Evolutionary conservation across 495 filamentous ascomycete genomes (phyloP), one percentile per base, ranked within the genome.

Genomic region (Hyaloscypha variabilis): DNA sequence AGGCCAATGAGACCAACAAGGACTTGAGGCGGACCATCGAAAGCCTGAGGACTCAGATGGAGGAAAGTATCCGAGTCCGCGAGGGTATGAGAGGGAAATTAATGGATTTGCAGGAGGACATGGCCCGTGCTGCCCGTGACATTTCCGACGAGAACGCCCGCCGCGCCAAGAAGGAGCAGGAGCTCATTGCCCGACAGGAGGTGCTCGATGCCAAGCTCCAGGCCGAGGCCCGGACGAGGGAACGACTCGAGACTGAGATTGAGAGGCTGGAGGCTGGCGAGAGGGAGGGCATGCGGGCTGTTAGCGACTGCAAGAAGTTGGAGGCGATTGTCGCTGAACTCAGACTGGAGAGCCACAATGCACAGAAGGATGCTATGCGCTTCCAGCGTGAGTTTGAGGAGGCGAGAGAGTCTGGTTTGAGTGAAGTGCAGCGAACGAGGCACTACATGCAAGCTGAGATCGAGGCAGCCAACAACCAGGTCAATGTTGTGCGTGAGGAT

Each of bases 381-480:
- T 88, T 87, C 73, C 88, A 95, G 76, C 85, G 92, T 59, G 93
- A 97, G 72, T 89, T 90, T 67, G 85, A 91, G 65, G 90, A 95
- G 71, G 90, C 93, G 52, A 87, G 88, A 59, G 91, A 94, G 67
- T 86, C 86, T 28, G 91, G 83, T 46, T 87, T 86, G 29, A 79
- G 85, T 14, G 94, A 98, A 71, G 85, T 93, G 60, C 86, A 94
- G 70, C 88, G 92, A 49, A 90, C 87, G 10, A 87, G 90, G 60
- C 83, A 86, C 31, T 83, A 90, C n/a, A 78, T 96, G 82, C 88
- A 96, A 71, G 81, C 85, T 8, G 92, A 98, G 66, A 75, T 96
- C 34, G 90, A 96, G 46, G 82, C 85, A 56, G 89, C 93, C 31
- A 94, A 92, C 69, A 88, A 90, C 70, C 87, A 96, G 72, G 88